Evolutionary conservation across 768 basidiomycete genomes (phyloP).

Genomic region (Flagelloscypha sp.): DNA sequence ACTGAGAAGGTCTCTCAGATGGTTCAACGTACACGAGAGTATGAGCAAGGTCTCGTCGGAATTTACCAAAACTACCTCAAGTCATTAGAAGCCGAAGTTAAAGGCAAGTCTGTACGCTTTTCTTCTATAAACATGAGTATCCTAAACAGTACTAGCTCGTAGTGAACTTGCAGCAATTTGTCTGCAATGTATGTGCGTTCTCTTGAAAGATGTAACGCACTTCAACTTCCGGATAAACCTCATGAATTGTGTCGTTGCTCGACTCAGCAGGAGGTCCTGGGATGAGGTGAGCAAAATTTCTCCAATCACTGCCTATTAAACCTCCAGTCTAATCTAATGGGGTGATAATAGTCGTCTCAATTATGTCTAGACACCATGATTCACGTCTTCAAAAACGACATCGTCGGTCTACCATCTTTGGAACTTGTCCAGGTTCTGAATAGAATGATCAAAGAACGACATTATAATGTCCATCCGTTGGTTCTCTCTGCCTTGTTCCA

Average conservation of each 20-base stretch:
- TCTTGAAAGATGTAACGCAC: constrained; percentile 77
- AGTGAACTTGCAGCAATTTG: constrained; percentile 59
- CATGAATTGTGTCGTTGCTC: constrained; percentile 78
- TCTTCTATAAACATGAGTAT: constrained; percentile 4
- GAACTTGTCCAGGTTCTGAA: constrained; percentile 87
- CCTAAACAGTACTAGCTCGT: constrained; percentile 37
- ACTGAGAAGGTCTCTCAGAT: constrained; percentile 91
- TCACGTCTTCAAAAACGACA: constrained; percentile 75
- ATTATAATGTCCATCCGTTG: constrained; percentile 84
- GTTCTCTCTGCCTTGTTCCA: constrained; percentile 79
- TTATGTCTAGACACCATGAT: constrained; percentile 77
- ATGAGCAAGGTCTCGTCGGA: constrained; percentile 86
- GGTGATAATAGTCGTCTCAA: constrained; percentile 60
- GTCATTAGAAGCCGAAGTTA: constrained; percentile 77
- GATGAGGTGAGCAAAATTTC: constrained; percentile 54
- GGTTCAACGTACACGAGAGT: constrained; percentile 84
- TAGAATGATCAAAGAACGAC: constrained; percentile 91
- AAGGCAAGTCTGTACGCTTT: constrained; percentile 42
- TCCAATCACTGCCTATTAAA: constrained; percentile 8
- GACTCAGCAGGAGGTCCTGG: constrained; percentile 82
- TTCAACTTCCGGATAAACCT: constrained; percentile 96
- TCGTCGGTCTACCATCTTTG: constrained; percentile 72
- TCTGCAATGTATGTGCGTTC: constrained; percentile 81
- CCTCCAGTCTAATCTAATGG: constrained; percentile 10
- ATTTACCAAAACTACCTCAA: constrained; percentile 88